These are phyloP conservation scores for Casuarina equisetifolia DNA, from an alignment of 306 rosid species.

Conservation along the genomic window DNA sequence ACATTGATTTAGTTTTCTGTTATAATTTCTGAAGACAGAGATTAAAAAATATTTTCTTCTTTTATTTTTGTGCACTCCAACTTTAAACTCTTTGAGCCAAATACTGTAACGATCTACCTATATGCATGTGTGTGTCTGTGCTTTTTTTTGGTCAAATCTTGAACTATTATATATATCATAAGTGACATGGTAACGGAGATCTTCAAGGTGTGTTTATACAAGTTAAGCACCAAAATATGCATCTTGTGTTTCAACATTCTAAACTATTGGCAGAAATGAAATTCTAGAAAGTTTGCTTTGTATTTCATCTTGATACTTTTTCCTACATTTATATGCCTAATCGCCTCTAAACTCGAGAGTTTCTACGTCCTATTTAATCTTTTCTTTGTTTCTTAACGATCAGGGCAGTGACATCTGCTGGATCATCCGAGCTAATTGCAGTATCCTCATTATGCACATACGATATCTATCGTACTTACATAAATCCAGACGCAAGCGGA, in stretches of 20 bases:
- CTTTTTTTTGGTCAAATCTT: too few relatives aligned
- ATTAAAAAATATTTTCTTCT: too few relatives aligned
- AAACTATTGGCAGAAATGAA: neutral
- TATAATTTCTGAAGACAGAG: too few relatives aligned
- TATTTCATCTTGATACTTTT: constrained; percentile 5
- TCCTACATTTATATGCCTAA: neutral
- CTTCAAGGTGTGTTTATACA: too few relatives aligned
- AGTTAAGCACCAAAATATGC: too few relatives aligned
- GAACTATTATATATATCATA: too few relatives aligned
- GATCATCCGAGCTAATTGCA: constrained; percentile 85
- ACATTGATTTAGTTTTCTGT: too few relatives aligned
- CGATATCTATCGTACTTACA: constrained; percentile 80
- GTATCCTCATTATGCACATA: constrained; percentile 87
- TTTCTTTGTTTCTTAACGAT: constrained; percentile 26
- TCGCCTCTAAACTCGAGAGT: neutral
- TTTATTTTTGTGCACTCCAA: too few relatives aligned
- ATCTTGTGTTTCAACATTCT: neutral
- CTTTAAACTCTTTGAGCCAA: too few relatives aligned
- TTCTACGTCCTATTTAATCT: neutral
- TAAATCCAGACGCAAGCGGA: constrained; percentile 80
- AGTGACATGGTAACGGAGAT: too few relatives aligned
- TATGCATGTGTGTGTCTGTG: too few relatives aligned
- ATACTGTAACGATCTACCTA: too few relatives aligned
- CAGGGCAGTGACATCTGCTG: constrained; percentile 99
- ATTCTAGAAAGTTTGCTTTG: neutral